Evolutionary conservation across 805 yeast genomes (phyloP).

Genomic region (Saturnispora silvae): DNA sequence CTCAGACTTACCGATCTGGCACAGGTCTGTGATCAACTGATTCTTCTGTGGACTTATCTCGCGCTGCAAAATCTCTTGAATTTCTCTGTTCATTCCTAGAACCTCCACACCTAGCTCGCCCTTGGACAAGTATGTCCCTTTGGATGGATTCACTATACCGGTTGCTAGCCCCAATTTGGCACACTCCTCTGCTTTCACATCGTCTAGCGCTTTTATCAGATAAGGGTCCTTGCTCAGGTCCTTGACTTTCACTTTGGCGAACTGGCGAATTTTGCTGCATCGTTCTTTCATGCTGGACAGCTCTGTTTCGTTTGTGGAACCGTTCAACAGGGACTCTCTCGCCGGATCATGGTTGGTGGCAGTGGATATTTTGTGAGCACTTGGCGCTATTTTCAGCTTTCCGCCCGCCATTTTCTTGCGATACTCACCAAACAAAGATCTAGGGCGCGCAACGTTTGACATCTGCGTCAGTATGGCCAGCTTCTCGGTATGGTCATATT

Average conservation of each 20-base stretch:
- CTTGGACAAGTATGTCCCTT: no score
- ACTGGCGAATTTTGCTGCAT: slow-evolving; percentile 6
- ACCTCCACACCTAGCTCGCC: no score
- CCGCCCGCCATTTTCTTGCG: neutral
- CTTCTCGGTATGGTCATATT: slow-evolving; percentile 11
- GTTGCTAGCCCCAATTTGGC: no score
- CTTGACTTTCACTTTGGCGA: slow-evolving; percentile 5
- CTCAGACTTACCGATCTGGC: no score
- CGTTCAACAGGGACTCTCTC: slow-evolving; percentile 7
- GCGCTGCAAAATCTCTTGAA: no score
- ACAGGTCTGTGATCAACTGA: no score
- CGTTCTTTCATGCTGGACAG: neutral
- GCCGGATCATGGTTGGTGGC: slow-evolving; percentile 14
- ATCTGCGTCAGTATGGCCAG: slow-evolving; percentile 10
- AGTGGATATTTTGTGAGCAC: slow-evolving; percentile 11
- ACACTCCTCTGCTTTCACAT: neutral
- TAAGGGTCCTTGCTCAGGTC: slow-evolving; percentile 6
- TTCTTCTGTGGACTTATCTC: no score
- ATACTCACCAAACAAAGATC: slow-evolving; percentile 8
- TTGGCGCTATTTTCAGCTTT: neutral
- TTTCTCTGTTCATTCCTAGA: no score
- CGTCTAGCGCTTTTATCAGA: slow-evolving; percentile 7
- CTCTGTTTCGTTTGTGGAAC: neutral
- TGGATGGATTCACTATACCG: no score
- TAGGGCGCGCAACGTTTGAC: slow-evolving; percentile 10